These are phyloP conservation scores for Acacia pycnantha DNA, from an alignment of 331 rosid species.

Conservation along the genomic window DNA sequence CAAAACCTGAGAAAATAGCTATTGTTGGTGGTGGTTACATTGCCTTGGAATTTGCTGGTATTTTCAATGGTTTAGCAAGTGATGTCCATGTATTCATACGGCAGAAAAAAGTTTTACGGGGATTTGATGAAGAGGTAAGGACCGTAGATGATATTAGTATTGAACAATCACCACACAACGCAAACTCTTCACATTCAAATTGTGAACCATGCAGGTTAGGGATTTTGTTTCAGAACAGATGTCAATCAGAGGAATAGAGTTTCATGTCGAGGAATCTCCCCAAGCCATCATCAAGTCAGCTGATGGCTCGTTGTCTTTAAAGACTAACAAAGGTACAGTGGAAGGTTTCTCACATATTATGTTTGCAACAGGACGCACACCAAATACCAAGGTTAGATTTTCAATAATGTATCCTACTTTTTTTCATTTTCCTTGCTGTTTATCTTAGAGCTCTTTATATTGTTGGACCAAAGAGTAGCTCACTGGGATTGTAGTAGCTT, in stretches of 20 bases:
- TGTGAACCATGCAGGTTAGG: conserved; percentile 66
- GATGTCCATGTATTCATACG: conserved; percentile 88
- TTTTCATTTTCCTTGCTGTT: not conserved
- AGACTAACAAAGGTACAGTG: conserved; percentile 79
- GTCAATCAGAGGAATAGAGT: conserved; percentile 81
- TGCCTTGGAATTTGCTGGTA: conserved; percentile 97
- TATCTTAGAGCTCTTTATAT: not conserved
- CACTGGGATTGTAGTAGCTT: not conserved
- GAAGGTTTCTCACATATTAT: conserved; percentile 91
- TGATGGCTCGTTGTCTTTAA: conserved; percentile 84
- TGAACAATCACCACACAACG: not conserved
- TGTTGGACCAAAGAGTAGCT: not conserved
- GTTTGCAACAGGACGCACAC: conserved; percentile 97
- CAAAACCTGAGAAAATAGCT: conserved; percentile 87
- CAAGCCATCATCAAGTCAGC: conserved; percentile 70
- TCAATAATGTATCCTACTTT: conserved; percentile 4
- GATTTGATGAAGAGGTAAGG: conserved; percentile 95
- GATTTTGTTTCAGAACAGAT: conserved; percentile 83
- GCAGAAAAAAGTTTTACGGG: conserved; percentile 86
- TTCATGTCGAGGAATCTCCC: conserved; percentile 85
- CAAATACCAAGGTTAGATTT: conserved; percentile 77
- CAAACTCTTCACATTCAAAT: conserved; percentile 26
- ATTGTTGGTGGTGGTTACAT: conserved; percentile 99
- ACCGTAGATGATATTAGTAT: conserved; percentile 14
- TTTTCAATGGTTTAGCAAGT: conserved; percentile 75